Evolutionary conservation across 1,284 basidiomycete species (phyloP).

Genomic region (Pseudozyma sp.): DNA sequence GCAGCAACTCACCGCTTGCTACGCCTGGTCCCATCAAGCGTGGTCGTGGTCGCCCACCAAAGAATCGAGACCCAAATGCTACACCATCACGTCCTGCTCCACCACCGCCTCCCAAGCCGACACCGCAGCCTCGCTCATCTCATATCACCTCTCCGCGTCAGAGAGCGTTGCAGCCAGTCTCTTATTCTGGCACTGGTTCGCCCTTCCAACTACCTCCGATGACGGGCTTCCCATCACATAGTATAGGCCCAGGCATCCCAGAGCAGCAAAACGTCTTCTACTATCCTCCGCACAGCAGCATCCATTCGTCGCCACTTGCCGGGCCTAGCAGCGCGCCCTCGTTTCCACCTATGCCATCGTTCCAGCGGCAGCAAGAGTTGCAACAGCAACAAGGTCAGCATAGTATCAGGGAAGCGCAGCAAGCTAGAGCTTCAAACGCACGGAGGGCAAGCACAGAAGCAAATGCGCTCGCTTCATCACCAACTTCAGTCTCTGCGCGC

Average conservation of each 20-base stretch:
- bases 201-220: slow-evolving; percentile 38
- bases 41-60: slow-evolving; percentile 49
- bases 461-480: slow-evolving; percentile 14
- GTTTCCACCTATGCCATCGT: slow-evolving; percentile 35
- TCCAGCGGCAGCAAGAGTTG: slow-evolving; percentile 42
- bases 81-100: slow-evolving; percentile 13
- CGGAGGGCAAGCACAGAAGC: slow-evolving; percentile 15
- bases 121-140: slow-evolving; percentile 44
- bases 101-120: slow-evolving; percentile 33
- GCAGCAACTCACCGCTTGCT: slow-evolving; percentile 45
- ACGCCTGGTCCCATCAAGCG: slow-evolving; percentile 41
- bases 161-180: slow-evolving; percentile 20
- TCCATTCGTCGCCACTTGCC: slow-evolving; percentile 10
- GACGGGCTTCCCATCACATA: slow-evolving; percentile 28
- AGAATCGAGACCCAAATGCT: slow-evolving; percentile 46
- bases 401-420: slow-evolving; percentile 28
- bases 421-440: slow-evolving; percentile 17
- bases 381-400: slow-evolving; percentile 48
- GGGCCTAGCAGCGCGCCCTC: slow-evolving; percentile 22
- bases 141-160: slow-evolving; percentile 45
- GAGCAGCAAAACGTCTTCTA: slow-evolving; percentile 46
- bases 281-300: slow-evolving; percentile 24
- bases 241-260: slow-evolving; percentile 38
- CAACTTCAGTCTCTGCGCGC: slow-evolving; percentile 18
- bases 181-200: slow-evolving; percentile 26